Base-by-base conservation (phyloP, 2,329 filamentous ascomycete genomes). In the Ophiostoma perfectum region DNA sequence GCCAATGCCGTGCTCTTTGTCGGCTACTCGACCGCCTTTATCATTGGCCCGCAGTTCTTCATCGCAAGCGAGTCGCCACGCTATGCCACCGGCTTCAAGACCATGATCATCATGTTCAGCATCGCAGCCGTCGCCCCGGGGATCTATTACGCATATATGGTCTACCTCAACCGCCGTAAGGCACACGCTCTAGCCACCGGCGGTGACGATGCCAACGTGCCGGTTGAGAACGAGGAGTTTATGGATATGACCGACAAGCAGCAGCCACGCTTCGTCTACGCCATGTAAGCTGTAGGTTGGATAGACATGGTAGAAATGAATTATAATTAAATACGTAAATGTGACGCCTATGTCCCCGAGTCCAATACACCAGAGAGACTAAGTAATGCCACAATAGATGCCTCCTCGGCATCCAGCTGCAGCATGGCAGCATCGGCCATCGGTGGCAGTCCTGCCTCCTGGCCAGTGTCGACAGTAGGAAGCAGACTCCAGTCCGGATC, bases 1-100 rank as follows among this genome's bases (percentile, higher is more conserved):
- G 75, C 73, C 65, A 82, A 86, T 3, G 86, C 85, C 0, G 76
- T 88, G 41, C 83, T 88, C 47, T 88, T 70, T 47, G 41, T 68
- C 39, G 69, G 66, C 38, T 70, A 70, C 47, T 64, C 66, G 18
- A 38, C 39, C 14, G 64, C 44, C 16, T 68, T 68, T 11, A 70
- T 70, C 55, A 67, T 69, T n/a, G 70, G 67, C 0, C 70, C 70
- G 14, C 68, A 69, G 65, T 66, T 72, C 39, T 71, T 70, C 65
- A 49, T 70, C n/a, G 55, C 18, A 5, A 60, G 18, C 5, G 55
- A 60, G 55, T 11, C 55, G 4, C 55, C 55, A n/a, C 27, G 36
- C 18, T 60, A 60, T 16, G 18, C 55, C n/a, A 60, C 55, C 55
- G 55, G 18, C 55, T 38, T 60, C 47, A 49, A 49, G 47, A 49